phyloP scores from a whole-genome alignment of 1,284 basidiomycete genomes.

The Pseudomicrostroma phylloplanum region DNA sequence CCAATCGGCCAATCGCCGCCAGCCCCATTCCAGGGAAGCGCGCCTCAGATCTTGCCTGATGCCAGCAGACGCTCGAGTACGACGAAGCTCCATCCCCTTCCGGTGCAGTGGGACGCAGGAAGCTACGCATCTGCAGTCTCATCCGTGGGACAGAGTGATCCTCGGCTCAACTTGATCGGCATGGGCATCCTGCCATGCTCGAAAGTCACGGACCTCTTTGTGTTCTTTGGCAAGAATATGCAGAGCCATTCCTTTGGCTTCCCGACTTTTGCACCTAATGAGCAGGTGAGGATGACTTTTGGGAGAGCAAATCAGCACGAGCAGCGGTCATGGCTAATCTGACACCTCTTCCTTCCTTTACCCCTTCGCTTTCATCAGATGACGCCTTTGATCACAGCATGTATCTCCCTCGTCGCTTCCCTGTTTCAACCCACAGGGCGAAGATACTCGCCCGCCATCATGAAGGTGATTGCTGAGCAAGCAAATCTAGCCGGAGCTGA shows the following conservation, averaged over 20 bases:
- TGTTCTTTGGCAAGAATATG: slow-evolving; percentile 37
- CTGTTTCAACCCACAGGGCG: slow-evolving; percentile 26
- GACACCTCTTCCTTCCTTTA: not conserved
- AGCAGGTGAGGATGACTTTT: slow-evolving; percentile 43
- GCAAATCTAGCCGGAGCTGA: not conserved
- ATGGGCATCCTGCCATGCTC: not conserved
- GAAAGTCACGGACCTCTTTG: slow-evolving; percentile 30
- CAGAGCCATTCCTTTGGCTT: slow-evolving; percentile 43
- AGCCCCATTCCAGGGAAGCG: too few relatives aligned
- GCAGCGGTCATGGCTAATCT: slow-evolving; percentile 4
- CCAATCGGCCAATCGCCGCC: too few relatives aligned
- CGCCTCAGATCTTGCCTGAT: too few relatives aligned
- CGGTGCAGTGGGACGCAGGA: not conserved
- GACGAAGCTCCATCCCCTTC: not conserved
- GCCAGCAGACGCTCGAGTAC: too few relatives aligned
- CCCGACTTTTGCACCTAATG: slow-evolving; percentile 35
- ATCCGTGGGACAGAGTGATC: slow-evolving; percentile 34
- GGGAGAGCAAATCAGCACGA: slow-evolving; percentile 29
- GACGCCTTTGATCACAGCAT: slow-evolving; percentile 41
- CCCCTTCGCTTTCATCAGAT: slow-evolving; percentile 11
- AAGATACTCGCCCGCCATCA: not conserved
- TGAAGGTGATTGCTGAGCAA: not conserved
- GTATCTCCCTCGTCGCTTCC: slow-evolving; percentile 35
- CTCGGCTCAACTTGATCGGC: slow-evolving; percentile 22
- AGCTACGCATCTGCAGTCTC: slow-evolving; percentile 23